phyloP scores from a whole-genome alignment of 768 basidiomycete species.

The Ramaria rubella region DNA sequence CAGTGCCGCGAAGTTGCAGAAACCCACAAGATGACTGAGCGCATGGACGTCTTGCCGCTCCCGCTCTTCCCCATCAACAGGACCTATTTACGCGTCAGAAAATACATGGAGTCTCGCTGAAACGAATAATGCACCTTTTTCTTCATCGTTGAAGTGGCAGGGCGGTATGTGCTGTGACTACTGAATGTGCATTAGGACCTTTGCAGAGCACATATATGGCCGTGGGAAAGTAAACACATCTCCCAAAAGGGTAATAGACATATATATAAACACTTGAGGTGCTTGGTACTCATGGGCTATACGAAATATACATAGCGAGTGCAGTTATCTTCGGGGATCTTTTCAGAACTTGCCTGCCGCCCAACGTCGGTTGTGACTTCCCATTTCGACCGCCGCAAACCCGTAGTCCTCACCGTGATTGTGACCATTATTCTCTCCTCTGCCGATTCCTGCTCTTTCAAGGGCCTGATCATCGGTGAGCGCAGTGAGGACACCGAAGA shows the following conservation, averaged over 20 bases:
- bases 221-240: too few relatives aligned
- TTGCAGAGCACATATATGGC: too few relatives aligned
- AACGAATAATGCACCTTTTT: slow-evolving; percentile 24
- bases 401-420: slow-evolving; percentile 99
- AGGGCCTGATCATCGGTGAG: slow-evolving; percentile 92
- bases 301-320: neutral
- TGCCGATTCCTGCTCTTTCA: slow-evolving; percentile 85
- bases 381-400: slow-evolving; percentile 94
- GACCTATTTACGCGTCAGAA: slow-evolving; percentile 47
- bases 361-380: slow-evolving; percentile 59
- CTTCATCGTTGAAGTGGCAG: slow-evolving; percentile 24
- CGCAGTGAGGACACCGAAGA: slow-evolving; percentile 94
- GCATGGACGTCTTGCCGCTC: slow-evolving; percentile 95
- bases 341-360: slow-evolving; percentile 54
- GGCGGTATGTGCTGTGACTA: neutral
- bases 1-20: neutral
- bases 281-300: neutral
- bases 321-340: neutral
- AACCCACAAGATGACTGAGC: slow-evolving; percentile 96
- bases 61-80: slow-evolving; percentile 97
- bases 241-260: neutral
- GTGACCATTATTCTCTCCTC: slow-evolving; percentile 67
- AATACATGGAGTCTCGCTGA: neutral
- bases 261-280: neutral
- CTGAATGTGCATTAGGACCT: neutral